These are phyloP conservation scores for Simplicillium aogashimaense DNA, from an alignment of 2,329 filamentous ascomycete genomes.

Conservation along the genomic window DNA sequence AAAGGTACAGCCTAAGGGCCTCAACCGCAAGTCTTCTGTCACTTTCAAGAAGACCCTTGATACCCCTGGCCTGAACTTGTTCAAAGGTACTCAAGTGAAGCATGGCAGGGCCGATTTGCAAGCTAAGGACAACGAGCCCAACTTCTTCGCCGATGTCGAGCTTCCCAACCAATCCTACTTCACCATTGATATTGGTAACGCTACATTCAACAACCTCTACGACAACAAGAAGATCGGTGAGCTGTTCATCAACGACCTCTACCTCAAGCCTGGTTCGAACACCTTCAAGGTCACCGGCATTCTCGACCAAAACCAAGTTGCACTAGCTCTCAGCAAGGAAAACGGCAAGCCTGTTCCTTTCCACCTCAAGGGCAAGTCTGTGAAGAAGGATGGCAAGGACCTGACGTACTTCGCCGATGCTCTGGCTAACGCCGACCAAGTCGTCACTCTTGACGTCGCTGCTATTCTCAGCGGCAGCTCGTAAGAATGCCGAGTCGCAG, in stretches of 20 bases:
- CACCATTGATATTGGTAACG: slow-evolving; percentile 56
- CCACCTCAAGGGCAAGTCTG: slow-evolving; percentile 40
- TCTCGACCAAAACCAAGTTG: slow-evolving; percentile 38
- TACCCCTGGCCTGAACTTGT: slow-evolving; percentile 41
- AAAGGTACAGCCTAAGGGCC: slow-evolving; percentile 37
- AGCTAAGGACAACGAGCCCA: slow-evolving; percentile 27
- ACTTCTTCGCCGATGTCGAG: slow-evolving; percentile 48
- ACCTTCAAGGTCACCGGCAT: slow-evolving; percentile 41
- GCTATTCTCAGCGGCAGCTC: slow-evolving; percentile 21
- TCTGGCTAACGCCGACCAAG: slow-evolving; percentile 39
- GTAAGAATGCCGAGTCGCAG: neutral
- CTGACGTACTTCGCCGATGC: slow-evolving; percentile 48
- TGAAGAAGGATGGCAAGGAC: slow-evolving; percentile 38
- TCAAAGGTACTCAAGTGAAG: slow-evolving; percentile 43
- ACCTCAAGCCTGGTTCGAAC: slow-evolving; percentile 50
- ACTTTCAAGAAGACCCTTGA: slow-evolving; percentile 46
- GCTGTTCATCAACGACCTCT: slow-evolving; percentile 46
- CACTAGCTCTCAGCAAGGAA: slow-evolving; percentile 26
- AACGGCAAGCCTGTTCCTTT: slow-evolving; percentile 41
- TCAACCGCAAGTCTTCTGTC: slow-evolving; percentile 36
- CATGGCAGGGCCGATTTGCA: slow-evolving; percentile 36
- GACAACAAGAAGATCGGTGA: slow-evolving; percentile 41
- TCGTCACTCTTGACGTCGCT: slow-evolving; percentile 41
- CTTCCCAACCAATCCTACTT: slow-evolving; percentile 57
- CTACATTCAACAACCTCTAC: slow-evolving; percentile 50